Percentiles rank a stretch among this genome's conserved stretches.
phyloP scores from a whole-genome alignment of 202 grass and related monocot species.

The Musa balbisiana region DNA sequence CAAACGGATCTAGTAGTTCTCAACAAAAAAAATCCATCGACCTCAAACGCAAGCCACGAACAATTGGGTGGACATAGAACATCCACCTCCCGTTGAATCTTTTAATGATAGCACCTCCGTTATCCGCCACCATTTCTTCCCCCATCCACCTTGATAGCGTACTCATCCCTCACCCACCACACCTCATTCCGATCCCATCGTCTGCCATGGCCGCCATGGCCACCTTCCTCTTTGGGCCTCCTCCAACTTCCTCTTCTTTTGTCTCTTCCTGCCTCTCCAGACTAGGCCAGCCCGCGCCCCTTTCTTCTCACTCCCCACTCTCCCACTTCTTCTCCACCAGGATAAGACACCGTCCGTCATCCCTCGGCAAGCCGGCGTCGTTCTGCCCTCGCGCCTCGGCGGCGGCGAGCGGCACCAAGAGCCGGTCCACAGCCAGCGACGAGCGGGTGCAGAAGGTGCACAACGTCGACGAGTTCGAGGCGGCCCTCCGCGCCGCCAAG shows the following conservation, averaged over 20 bases:
- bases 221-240: slow-evolving; percentile 45
- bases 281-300: background rate
- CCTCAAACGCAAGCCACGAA: slow-evolving; percentile 49
- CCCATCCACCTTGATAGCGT: background rate
- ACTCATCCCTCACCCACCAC: background rate
- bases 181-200: background rate
- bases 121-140: background rate
- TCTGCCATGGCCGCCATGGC: slow-evolving; percentile 49
- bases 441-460: slow-evolving; percentile 62
- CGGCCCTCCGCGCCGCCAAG: slow-evolving; percentile 50
- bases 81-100: slow-evolving; percentile 1
- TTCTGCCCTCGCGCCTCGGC: background rate
- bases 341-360: slow-evolving; percentile 15
- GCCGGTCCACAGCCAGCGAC: slow-evolving; percentile 1
- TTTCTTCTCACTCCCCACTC: background rate
- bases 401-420: slow-evolving; percentile 17
- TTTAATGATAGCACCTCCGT: background rate
- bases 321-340: slow-evolving; percentile 5
- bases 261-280: background rate
- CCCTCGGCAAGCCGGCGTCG: background rate
- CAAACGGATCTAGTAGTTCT: background rate
- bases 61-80: slow-evolving; percentile 26
- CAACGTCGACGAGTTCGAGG: slow-evolving; percentile 66
- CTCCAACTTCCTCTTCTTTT: slow-evolving; percentile 7
- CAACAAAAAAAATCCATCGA: slow-evolving; percentile 43